Evolutionary conservation across 2,329 filamentous ascomycete genomes (phyloP).

Genomic region (Venturia asperata): DNA sequence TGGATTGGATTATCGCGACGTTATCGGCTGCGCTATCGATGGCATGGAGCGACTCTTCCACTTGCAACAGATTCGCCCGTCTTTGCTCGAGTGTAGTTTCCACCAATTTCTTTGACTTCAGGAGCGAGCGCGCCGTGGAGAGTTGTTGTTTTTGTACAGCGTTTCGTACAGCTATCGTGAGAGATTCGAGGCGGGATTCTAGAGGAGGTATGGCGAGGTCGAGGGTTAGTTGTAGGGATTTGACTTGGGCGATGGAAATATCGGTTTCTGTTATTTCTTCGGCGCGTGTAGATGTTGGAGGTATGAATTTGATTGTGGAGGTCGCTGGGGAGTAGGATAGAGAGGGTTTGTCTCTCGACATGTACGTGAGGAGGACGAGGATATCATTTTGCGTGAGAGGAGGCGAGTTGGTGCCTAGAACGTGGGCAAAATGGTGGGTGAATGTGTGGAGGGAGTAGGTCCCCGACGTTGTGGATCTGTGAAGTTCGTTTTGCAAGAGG

Average conservation of each 20-base stretch:
- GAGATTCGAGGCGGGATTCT: constrained; percentile 43
- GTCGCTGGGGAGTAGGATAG: constrained; percentile 71
- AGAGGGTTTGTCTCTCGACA: constrained; percentile 57
- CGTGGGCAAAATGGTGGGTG: constrained; percentile 27
- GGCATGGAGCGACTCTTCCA: constrained; percentile 75
- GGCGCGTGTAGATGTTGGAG: constrained; percentile 28
- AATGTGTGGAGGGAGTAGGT: constrained; percentile 33
- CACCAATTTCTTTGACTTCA: constrained; percentile 75
- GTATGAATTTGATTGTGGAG: constrained; percentile 64
- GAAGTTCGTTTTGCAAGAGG: constrained; percentile 29
- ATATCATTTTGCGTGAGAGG: constrained; percentile 54
- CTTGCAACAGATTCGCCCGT: constrained; percentile 65
- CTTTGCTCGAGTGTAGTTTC: constrained; percentile 67
- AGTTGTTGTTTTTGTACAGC: constrained; percentile 68
- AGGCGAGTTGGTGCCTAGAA: constrained; percentile 24
- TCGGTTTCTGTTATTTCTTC: constrained; percentile 57
- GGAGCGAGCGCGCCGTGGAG: constrained; percentile 65
- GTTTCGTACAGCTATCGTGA: constrained; percentile 54
- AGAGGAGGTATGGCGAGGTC: constrained; percentile 60
- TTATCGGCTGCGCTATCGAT: constrained; percentile 83
- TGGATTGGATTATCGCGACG: constrained; percentile 71
- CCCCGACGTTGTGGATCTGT: constrained; percentile 31
- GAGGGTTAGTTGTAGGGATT: constrained; percentile 63
- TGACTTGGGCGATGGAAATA: constrained; percentile 70
- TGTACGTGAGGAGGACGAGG: constrained; percentile 55